phyloP scores from a whole-genome alignment of 805 yeast species.

The Kazachstania kunashirensis region DNA sequence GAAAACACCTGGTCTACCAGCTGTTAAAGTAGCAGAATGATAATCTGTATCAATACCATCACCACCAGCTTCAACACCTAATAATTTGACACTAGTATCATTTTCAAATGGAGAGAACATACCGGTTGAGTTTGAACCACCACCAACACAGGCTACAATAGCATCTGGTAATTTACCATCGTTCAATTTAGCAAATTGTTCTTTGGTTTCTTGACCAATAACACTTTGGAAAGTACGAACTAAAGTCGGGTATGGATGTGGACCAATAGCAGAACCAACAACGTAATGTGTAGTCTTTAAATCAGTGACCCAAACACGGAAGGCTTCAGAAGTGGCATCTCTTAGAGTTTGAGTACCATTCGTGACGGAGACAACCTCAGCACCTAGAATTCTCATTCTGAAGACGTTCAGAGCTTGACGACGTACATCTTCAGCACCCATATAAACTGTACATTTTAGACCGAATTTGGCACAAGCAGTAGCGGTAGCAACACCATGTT shows the following conservation, averaged over 20 bases:
- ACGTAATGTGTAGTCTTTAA: conserved; percentile 82
- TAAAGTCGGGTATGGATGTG: conserved; percentile 96
- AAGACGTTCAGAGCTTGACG: conserved; percentile 97
- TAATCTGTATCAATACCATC: conserved; percentile 82
- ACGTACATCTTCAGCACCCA: conserved; percentile 99
- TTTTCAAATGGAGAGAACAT: conserved; percentile 90
- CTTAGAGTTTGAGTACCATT: conserved; percentile 94
- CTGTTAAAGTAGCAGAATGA: conserved; percentile 94
- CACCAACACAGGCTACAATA: conserved; percentile 98
- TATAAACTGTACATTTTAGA: conserved; percentile 81
- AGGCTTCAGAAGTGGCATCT: conserved; percentile 97
- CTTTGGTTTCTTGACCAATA: conserved; percentile 89
- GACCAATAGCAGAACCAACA: conserved; percentile 98
- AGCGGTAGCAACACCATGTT: conserved; percentile 89
- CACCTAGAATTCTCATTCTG: conserved; percentile 94
- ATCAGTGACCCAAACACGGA: conserved; percentile 89
- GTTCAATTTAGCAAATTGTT: conserved; percentile 73
- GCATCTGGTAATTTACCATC: conserved; percentile 83
- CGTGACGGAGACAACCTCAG: conserved; percentile 85
- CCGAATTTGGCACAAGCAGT: conserved; percentile 93
- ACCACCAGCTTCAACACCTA: conserved; percentile 99
- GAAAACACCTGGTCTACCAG: conserved; percentile 92
- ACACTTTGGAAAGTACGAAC: conserved; percentile 98
- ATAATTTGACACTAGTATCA: conserved; percentile 62
- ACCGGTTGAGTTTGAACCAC: conserved; percentile 96